Base-by-base conservation (phyloP, 495 filamentous ascomycete species). In the Hapsidospora chrysogenum region DNA sequence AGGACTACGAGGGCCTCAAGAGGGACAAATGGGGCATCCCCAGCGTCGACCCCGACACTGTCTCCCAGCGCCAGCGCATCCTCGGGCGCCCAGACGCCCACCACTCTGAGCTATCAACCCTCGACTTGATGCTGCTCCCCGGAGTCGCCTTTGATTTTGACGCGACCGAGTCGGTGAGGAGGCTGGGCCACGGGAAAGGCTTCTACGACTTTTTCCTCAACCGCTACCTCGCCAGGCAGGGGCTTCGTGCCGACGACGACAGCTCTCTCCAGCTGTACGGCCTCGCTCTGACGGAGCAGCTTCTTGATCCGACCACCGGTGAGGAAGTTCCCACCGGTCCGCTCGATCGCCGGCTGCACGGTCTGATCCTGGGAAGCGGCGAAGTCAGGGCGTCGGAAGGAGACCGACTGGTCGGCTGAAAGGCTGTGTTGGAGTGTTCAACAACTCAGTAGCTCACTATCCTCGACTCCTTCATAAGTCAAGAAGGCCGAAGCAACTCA, bases 151-250 rank as follows among this genome's bases (percentile, higher is more conserved):
- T 96, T 51, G 87, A 94, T 53, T 48, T 58, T 9, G 65, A 62
- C 21, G 55, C 61, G 20, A 37, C 50, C 6, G 58, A 57, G 11
- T 45, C 35, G 31, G 72, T 87, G 36, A 68, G 76, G 42, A 65
- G 89, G 49, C 63, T 95, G 9, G 89, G 89, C 7, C 92, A 97
- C 63, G 89, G 89, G 35, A 93, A 82, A 63, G 89, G 92, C 30
- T 97, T 85, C 56, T 97, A 96, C 69, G 89, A 97, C 57, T 76
- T 72, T 58, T 97, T 92, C 54, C 56, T 97, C 51, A 64, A 75
- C 39, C 70, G 74, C 46, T 92, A 85, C 57, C 59, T 58, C 26
- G 52, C 59, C 41, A 56, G 56, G 46, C 43, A 50, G 39, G 53
- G 51, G 38, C 56, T 53, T 40, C 47, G 54, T 43, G 41, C 52